Conservation (phyloP, 2,329 filamentous ascomycete genomes). For the Teratosphaeria nubilosa region DNA sequence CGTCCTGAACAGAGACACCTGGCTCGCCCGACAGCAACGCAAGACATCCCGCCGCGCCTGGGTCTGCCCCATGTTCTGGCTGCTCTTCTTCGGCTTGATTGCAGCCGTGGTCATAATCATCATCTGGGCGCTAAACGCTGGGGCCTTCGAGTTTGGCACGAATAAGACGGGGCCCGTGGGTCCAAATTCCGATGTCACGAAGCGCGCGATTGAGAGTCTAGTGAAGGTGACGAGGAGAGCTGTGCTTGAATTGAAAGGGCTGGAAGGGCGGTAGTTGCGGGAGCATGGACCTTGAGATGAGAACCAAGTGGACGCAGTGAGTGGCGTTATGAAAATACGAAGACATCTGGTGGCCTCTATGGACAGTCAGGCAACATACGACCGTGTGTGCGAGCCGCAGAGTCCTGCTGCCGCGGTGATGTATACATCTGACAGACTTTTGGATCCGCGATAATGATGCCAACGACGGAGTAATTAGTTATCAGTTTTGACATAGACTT, state of each 20-base stretch:
- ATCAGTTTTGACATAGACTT: not conserved
- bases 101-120: constrained; percentile 36
- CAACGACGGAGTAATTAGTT: not conserved
- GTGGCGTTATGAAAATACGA: not conserved
- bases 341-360: not conserved
- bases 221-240: not conserved
- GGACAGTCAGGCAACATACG: not conserved
- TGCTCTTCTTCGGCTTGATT: constrained; percentile 34
- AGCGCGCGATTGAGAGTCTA: not conserved
- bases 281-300: not conserved
- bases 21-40: constrained; percentile 41
- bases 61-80: constrained; percentile 41
- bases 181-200: constrained; percentile 1
- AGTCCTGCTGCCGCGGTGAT: constrained; percentile 7
- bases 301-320: not conserved
- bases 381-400: not conserved
- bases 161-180: not conserved
- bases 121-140: constrained; percentile 31
- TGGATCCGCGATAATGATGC: not conserved
- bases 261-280: not conserved
- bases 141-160: constrained; percentile 10
- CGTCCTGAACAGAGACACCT: constrained; percentile 35
- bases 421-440: not conserved
- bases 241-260: not conserved
- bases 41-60: constrained; percentile 37